Percentiles rank a stretch among this genome's conserved stretches.
Conservation (phyloP, 2,329 filamentous ascomycete genomes). For the Sclerotinia borealis region DNA sequence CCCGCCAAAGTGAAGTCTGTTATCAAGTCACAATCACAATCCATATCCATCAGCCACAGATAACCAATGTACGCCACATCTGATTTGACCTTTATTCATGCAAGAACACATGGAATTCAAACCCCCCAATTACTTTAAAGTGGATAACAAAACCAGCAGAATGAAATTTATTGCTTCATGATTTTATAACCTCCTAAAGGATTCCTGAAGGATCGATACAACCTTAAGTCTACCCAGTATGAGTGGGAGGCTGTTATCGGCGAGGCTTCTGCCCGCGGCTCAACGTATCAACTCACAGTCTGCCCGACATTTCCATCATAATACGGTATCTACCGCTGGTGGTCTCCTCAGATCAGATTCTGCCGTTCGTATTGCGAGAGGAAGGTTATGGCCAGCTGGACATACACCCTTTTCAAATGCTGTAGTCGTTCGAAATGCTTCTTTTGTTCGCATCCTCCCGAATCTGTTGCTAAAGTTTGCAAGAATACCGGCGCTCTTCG, state of each 20-base stretch:
- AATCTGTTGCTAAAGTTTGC: conserved; percentile 87
- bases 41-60: neutral
- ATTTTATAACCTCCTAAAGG: conserved; percentile 1
- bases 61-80: conserved; percentile 20
- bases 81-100: conserved; percentile 12
- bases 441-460: conserved; percentile 64
- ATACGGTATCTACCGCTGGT: conserved; percentile 52
- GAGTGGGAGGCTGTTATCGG: conserved; percentile 58
- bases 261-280: conserved; percentile 61
- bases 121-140: neutral
- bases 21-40: neutral
- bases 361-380: conserved; percentile 52
- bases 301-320: conserved; percentile 57
- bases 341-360: conserved; percentile 63
- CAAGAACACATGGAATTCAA: conserved; percentile 7
- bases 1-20: neutral
- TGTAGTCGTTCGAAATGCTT: conserved; percentile 56
- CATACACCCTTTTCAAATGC: conserved; percentile 78
- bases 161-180: conserved; percentile 8
- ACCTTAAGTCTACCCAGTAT: conserved; percentile 24
- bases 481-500: conserved; percentile 84
- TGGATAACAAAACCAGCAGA: conserved; percentile 11
- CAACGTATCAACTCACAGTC: conserved; percentile 52
- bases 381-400: conserved; percentile 69
- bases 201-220: conserved; percentile 15